These are phyloP conservation scores for Dactylorhiza incarnata DNA, from an alignment of 106 monocot species.

Conservation along the genomic window DNA sequence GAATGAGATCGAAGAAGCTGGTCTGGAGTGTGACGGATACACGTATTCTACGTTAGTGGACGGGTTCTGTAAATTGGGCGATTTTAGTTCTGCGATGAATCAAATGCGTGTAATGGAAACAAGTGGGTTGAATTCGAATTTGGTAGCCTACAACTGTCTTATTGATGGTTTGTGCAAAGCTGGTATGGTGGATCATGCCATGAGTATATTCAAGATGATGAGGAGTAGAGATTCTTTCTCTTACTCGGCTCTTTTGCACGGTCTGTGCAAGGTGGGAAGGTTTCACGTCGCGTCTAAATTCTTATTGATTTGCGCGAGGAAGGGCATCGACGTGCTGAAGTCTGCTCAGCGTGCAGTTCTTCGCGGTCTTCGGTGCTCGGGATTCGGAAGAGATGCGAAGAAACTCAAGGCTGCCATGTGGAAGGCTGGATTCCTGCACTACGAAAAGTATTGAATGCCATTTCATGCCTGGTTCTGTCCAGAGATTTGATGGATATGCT, in stretches of 20 bases:
- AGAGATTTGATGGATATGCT: background rate
- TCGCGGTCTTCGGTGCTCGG: slow-evolving; percentile 47
- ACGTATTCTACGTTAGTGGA: slow-evolving; percentile 75
- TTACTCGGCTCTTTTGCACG: slow-evolving; percentile 65
- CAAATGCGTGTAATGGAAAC: slow-evolving; percentile 44
- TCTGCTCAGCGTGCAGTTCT: slow-evolving; percentile 52
- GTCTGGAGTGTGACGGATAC: slow-evolving; percentile 56
- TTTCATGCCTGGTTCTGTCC: background rate
- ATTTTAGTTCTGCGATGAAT: slow-evolving; percentile 36
- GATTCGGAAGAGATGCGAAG: slow-evolving; percentile 48
- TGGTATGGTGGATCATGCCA: slow-evolving; percentile 47
- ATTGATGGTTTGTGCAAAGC: slow-evolving; percentile 68
- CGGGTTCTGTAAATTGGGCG: slow-evolving; percentile 61
- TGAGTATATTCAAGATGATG: slow-evolving; percentile 58
- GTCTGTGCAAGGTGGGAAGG: slow-evolving; percentile 47
- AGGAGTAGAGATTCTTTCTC: slow-evolving; percentile 64
- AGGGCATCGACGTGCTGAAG: slow-evolving; percentile 42
- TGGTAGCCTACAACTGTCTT: slow-evolving; percentile 74
- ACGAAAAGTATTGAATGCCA: background rate
- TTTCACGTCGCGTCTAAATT: slow-evolving; percentile 54
- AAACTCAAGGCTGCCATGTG: slow-evolving; percentile 39
- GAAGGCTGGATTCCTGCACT: slow-evolving; percentile 25
- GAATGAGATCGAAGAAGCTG: slow-evolving; percentile 51
- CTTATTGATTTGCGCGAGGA: slow-evolving; percentile 34
- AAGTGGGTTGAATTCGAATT: slow-evolving; percentile 30